Percentiles rank a stretch among this genome's conserved stretches.
These are phyloP conservation scores for Cryphonectria radicalis DNA, from an alignment of 2,329 filamentous ascomycete species.

Conservation along the genomic window DNA sequence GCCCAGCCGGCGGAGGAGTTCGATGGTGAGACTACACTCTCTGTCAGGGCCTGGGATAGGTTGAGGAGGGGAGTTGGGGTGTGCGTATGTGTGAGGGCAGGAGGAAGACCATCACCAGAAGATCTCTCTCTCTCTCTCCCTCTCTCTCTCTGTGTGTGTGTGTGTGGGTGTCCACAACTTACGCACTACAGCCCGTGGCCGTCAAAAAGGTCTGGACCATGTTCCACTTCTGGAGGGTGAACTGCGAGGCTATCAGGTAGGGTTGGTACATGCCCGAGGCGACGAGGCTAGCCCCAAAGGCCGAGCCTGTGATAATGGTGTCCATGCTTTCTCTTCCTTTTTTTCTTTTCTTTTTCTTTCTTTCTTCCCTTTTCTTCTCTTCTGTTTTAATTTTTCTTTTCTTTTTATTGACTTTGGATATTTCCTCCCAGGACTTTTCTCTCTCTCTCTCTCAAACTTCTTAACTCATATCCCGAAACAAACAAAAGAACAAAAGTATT, in stretches of 20 bases:
- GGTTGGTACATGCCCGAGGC: constrained; percentile 65
- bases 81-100: not conserved
- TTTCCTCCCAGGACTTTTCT: constrained; percentile 26
- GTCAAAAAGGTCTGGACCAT: constrained; percentile 69
- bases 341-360: constrained; percentile 35
- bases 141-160: not conserved
- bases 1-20: constrained; percentile 48
- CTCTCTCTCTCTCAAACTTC: constrained; percentile 32
- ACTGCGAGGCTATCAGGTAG: constrained; percentile 62
- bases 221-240: constrained; percentile 64
- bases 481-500: not conserved
- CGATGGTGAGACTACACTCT: constrained; percentile 47
- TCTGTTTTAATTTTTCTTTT: constrained; percentile 27
- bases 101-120: not conserved
- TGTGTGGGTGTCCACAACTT: constrained; percentile 38
- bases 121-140: not conserved
- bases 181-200: constrained; percentile 66
- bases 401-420: not conserved
- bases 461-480: not conserved
- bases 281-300: constrained; percentile 65
- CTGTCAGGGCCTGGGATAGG: not conserved
- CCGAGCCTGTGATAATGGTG: constrained; percentile 53
- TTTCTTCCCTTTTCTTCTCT: constrained; percentile 36
- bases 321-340: constrained; percentile 33
- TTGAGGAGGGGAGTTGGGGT: constrained; percentile 4